Conservation (phyloP, 768 basidiomycete genomes). For the Trametes elegans region DNA sequence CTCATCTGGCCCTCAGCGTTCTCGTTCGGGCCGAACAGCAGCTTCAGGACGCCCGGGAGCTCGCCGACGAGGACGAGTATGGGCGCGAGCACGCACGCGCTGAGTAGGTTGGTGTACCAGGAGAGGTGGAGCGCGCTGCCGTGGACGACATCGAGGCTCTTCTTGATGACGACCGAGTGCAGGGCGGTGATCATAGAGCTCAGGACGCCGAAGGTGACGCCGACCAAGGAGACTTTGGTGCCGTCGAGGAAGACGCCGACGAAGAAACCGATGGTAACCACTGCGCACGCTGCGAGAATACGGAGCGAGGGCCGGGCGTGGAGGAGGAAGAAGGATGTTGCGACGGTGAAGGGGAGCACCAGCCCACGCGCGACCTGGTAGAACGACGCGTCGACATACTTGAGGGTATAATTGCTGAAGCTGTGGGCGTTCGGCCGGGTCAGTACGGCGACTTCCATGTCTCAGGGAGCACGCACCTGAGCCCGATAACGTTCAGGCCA, state of each 20-base stretch:
- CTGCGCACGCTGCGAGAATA: constrained; percentile 69
- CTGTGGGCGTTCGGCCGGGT: constrained; percentile 34
- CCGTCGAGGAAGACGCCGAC: constrained; percentile 81
- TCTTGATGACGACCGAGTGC: constrained; percentile 95
- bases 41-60: constrained; percentile 53
- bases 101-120: constrained; percentile 90
- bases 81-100: constrained; percentile 70
- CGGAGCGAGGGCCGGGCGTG: constrained; percentile 71
- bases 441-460: neutral
- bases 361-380: constrained; percentile 95
- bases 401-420: constrained; percentile 87
- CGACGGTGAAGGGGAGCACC: constrained; percentile 90
- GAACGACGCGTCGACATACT: constrained; percentile 93
- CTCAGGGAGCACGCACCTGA: constrained; percentile 54
- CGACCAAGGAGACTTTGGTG: constrained; percentile 54
- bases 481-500: constrained; percentile 72
- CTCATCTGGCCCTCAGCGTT: constrained; percentile 38
- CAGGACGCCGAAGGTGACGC: constrained; percentile 77
- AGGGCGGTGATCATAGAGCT: constrained; percentile 85
- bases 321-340: constrained; percentile 79
- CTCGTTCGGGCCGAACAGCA: constrained; percentile 52
- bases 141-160: constrained; percentile 72
- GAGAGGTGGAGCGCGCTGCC: constrained; percentile 83
- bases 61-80: constrained; percentile 77
- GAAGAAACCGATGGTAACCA: constrained; percentile 94